Base-by-base conservation (phyloP, 1,139 yeast genomes). In the Lodderomyces theae region DNA sequence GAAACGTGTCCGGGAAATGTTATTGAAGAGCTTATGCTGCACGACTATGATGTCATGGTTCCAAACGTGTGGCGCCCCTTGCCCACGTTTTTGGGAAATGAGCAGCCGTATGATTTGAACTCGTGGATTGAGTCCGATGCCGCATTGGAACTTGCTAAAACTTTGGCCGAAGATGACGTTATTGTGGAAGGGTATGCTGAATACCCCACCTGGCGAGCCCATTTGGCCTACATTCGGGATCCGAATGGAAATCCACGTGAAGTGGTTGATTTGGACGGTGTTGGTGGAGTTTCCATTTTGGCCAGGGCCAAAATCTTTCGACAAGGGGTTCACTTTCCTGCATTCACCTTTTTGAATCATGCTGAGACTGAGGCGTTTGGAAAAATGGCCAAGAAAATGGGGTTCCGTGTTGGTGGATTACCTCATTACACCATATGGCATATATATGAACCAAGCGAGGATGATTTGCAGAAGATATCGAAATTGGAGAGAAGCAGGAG, bases 361-460 rank as follows among this genome's bases (percentile, higher is more conserved):
- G 96, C 95, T 0, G 96, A 87, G 58, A 88, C 96, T 2, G 94
- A 88, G 60, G 96, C 94, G 0, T 87, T 87, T 63, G 96, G 95
- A 38, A 87, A 86, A 56, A 76, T 88, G 88, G 83, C 90, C 29
- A 84, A 76, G 52, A 69, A 73, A 42, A 85, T 87, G 85, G 94
- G 94, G 3, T 85, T 78, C 58, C 69, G 68, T 44, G 95, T 88
- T 24, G 87, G 88, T 39, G 96, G 96, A 0, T 72, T 87, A 51
- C 95, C 96, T 26, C 94, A 88, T 64, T 88, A 88, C 58, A 86
- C 90, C 1, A 74, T 88, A 34, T 87, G 96, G 96, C 90, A 83
- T 60, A 82, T 83, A 42, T 83, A 83, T 62, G 96, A 86, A 56
- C 90, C 95, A 31, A 86, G 96, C 64, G 95, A 86, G 58, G 97